Evolutionary conservation across 2,329 filamentous ascomycete genomes (phyloP).

Genomic region (Scopulariopsis brevicaulis): DNA sequence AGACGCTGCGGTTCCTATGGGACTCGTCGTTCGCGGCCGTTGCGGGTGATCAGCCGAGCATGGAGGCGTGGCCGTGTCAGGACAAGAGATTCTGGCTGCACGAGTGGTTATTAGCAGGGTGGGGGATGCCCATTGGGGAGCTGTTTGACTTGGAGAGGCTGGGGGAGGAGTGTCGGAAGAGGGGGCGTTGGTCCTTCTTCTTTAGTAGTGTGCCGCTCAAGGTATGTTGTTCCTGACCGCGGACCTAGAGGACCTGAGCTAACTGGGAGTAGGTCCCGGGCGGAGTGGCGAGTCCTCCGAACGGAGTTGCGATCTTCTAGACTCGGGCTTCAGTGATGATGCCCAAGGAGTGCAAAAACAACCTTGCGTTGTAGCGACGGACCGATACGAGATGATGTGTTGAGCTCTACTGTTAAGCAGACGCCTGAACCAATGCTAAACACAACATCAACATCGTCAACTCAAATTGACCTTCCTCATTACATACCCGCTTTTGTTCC

Average conservation of each 20-base stretch:
- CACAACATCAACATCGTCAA: too few species aligned
- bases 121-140: slow-evolving; percentile 5
- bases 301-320: slow-evolving; percentile 4
- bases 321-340: background rate
- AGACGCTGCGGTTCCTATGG: slow-evolving; percentile 2
- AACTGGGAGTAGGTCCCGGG: background rate
- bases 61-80: slow-evolving; percentile 1
- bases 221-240: background rate
- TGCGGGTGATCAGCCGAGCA: background rate
- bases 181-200: slow-evolving; percentile 1
- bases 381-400: too few species aligned
- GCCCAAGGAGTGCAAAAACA: too few species aligned
- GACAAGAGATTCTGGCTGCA: slow-evolving; percentile 1
- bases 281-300: slow-evolving; percentile 3
- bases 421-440: too few species aligned
- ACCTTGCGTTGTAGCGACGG: background rate
- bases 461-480: too few species aligned
- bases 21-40: slow-evolving; percentile 1
- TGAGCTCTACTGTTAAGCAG: too few species aligned
- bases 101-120: slow-evolving; percentile 3
- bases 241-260: background rate
- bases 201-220: slow-evolving; percentile 1
- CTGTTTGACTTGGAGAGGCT: slow-evolving; percentile 3
- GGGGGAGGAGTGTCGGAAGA: background rate
- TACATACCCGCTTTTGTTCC: too few species aligned